These are phyloP conservation scores for Plenodomus biglobosus DNA, from an alignment of 2,329 filamentous ascomycete genomes.

Conservation along the genomic window DNA sequence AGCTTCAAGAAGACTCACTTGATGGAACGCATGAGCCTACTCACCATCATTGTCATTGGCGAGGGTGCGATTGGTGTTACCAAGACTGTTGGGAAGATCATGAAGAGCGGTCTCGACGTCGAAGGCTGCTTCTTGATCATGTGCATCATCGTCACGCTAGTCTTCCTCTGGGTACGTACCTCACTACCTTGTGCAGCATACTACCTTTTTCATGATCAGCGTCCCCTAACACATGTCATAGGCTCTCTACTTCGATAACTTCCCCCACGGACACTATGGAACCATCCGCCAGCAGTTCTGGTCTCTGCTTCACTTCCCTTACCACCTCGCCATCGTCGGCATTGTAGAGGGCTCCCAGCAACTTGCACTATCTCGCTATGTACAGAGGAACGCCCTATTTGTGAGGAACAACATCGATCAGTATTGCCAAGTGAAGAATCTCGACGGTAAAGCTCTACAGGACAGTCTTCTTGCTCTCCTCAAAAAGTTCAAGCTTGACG, in stretches of 20 bases:
- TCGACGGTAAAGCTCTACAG: constrained; percentile 36
- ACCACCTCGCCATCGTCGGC: constrained; percentile 64
- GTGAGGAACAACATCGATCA: constrained; percentile 44
- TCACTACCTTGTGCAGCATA: not conserved
- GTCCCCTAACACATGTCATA: constrained; percentile 1
- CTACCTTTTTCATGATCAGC: not conserved
- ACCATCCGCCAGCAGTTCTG: constrained; percentile 62
- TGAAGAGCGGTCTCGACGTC: constrained; percentile 41
- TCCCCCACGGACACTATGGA: constrained; percentile 53
- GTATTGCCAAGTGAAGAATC: constrained; percentile 35
- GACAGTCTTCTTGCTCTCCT: constrained; percentile 28
- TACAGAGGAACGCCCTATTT: constrained; percentile 49
- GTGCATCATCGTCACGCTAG: constrained; percentile 41
- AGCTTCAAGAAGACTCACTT: constrained; percentile 65
- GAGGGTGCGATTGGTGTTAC: constrained; percentile 66
- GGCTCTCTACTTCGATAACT: constrained; percentile 57
- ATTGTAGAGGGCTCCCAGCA: constrained; percentile 66
- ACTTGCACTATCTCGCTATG: constrained; percentile 53
- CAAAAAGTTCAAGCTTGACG: constrained; percentile 36
- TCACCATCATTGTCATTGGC: constrained; percentile 68
- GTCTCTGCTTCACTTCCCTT: constrained; percentile 62
- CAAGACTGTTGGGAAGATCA: constrained; percentile 51
- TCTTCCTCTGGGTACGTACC: constrained; percentile 59
- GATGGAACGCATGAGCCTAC: constrained; percentile 63
- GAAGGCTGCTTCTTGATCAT: constrained; percentile 41